These are phyloP conservation scores for Backusella tuberculispora DNA, from an alignment of 192 early-diverging fungal genomes.

Conservation along the genomic window DNA sequence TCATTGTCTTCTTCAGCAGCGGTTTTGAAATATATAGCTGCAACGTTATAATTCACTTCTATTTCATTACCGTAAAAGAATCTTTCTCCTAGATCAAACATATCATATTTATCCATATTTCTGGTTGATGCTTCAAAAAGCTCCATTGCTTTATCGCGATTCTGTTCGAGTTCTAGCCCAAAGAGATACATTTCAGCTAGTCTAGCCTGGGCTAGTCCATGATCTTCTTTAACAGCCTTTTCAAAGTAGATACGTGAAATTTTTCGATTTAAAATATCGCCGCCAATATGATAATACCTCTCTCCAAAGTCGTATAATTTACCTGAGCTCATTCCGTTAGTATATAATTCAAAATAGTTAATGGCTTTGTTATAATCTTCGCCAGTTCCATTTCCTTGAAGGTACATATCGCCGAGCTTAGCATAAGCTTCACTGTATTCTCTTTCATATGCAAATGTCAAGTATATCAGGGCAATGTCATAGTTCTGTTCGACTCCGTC, in stretches of 20 bases:
- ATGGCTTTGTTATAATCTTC: constrained; percentile 51
- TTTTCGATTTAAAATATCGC: background rate
- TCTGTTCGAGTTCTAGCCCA: background rate
- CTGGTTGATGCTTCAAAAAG: background rate
- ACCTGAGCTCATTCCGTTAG: constrained; percentile 66
- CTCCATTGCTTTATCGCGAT: background rate
- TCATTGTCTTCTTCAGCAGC: background rate
- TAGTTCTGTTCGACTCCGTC: constrained; percentile 71
- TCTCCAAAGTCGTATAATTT: constrained; percentile 70
- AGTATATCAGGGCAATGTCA: constrained; percentile 62
- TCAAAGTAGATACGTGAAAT: background rate
- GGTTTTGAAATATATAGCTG: background rate
- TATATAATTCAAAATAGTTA: constrained; percentile 63
- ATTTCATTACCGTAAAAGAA: background rate
- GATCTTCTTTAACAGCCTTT: background rate
- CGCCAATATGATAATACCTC: constrained; percentile 48
- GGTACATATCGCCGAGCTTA: constrained; percentile 60
- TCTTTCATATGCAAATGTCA: constrained; percentile 51
- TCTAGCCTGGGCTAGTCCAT: background rate
- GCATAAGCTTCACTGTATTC: constrained; percentile 54
- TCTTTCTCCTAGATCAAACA: background rate
- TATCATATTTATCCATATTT: background rate
- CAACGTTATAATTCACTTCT: background rate
- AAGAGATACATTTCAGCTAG: constrained; percentile 1
- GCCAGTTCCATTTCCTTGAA: constrained; percentile 59